Conservation (phyloP, 257 asterid species). For the Ocimum tenuiflorum region DNA sequence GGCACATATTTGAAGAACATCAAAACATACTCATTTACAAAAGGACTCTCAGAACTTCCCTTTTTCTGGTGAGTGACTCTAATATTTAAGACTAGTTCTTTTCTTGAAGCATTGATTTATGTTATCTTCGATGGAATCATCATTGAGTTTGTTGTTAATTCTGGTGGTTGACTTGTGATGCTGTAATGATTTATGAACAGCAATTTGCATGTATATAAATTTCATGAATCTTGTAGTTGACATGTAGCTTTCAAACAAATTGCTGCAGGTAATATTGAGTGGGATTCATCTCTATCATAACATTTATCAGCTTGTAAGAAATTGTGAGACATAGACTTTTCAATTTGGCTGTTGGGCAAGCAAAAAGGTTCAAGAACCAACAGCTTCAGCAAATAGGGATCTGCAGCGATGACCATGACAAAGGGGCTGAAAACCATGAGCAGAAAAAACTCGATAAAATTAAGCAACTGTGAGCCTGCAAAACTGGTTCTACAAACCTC, state of each 20-base stretch:
- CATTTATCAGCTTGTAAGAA: constrained; percentile 36
- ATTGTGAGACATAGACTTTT: constrained; percentile 19
- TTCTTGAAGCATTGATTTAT: background rate
- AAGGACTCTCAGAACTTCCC: constrained; percentile 16
- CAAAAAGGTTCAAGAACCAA: constrained; percentile 30
- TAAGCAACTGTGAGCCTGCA: constrained; percentile 51
- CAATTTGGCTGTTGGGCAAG: constrained; percentile 12
- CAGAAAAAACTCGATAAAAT: constrained; percentile 53
- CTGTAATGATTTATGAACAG: background rate
- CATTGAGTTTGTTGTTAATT: background rate
- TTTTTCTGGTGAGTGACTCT: constrained; percentile 37
- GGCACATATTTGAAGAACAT: background rate
- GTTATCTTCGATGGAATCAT: background rate
- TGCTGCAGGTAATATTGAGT: constrained; percentile 21
- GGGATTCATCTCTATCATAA: constrained; percentile 35
- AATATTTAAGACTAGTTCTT: background rate
- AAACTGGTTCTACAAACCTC: constrained; percentile 49
- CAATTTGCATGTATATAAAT: background rate
- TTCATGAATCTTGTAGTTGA: constrained; percentile 6
- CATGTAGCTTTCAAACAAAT: background rate
- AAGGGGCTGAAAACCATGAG: constrained; percentile 27
- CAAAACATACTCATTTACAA: background rate
- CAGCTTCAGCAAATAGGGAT: constrained; percentile 30
- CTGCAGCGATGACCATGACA: constrained; percentile 22
- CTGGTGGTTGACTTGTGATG: no score